phyloP scores from a whole-genome alignment of 2,329 filamentous ascomycete genomes.

The Sporothrix brunneoviolacea region DNA sequence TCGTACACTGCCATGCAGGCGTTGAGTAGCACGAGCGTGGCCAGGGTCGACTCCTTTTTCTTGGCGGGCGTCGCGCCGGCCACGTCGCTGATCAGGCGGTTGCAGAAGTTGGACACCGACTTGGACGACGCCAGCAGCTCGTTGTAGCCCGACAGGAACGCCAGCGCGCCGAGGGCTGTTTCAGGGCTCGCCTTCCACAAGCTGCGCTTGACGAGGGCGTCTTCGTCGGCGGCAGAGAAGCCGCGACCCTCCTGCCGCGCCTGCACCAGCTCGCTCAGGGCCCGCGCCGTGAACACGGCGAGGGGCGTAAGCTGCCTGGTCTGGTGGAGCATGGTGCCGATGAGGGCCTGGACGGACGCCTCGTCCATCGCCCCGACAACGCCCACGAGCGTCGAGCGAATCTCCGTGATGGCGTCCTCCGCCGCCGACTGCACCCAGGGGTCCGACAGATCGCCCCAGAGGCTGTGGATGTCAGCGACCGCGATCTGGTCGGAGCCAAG shows the following conservation, averaged over 20 bases:
- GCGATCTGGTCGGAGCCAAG: conserved; percentile 50
- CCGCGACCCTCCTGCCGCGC: conserved; percentile 41
- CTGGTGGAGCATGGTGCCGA: conserved; percentile 39
- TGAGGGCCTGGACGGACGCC: conserved; percentile 29
- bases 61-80: conserved; percentile 29
- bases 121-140: conserved; percentile 44
- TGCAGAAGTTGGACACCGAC: conserved; percentile 46
- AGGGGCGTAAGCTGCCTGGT: conserved; percentile 35
- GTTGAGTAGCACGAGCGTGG: conserved; percentile 48
- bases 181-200: conserved; percentile 39
- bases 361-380: conserved; percentile 26
- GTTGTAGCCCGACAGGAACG: conserved; percentile 46
- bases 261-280: conserved; percentile 44
- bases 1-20: conserved; percentile 47
- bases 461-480: conserved; percentile 33
- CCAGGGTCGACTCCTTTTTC: conserved; percentile 38
- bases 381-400: conserved; percentile 31
- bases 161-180: conserved; percentile 43
- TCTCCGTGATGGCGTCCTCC: conserved; percentile 37
- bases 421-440: conserved; percentile 32
- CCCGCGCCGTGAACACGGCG: conserved; percentile 47
- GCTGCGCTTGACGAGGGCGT: conserved; percentile 34
- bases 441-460: conserved; percentile 38
- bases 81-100: conserved; percentile 55
- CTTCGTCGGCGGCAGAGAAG: conserved; percentile 38